Conservation (phyloP, 352 stramenopile species). For the Phytophthora megakarya region DNA sequence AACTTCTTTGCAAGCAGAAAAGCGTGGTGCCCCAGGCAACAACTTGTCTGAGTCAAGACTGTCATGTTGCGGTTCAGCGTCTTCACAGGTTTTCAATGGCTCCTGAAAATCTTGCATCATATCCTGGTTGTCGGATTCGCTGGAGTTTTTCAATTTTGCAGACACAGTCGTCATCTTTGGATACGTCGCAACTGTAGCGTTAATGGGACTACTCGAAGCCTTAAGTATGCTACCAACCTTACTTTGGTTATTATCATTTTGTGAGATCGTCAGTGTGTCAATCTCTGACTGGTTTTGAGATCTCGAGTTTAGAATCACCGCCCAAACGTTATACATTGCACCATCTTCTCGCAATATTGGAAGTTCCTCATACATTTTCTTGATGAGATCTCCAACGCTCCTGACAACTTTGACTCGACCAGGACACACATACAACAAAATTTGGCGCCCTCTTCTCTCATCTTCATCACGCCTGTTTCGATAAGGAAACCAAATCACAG, state of each 20-base stretch:
- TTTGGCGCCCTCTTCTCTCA: constrained; percentile 28
- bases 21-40: background rate
- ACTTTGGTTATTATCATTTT: background rate
- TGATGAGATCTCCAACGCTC: constrained; percentile 47
- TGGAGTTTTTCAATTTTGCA: background rate
- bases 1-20: background rate
- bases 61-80: background rate
- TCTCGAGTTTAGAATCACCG: constrained; percentile 24
- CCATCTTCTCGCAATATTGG: constrained; percentile 19
- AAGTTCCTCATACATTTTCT: constrained; percentile 61
- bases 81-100: background rate
- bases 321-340: constrained; percentile 53
- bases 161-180: background rate
- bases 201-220: background rate
- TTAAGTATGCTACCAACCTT: background rate
- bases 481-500: constrained; percentile 52
- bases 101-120: background rate
- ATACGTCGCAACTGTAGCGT: background rate
- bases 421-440: constrained; percentile 66
- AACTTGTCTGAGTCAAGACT: background rate
- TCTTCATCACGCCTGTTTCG: background rate
- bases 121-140: background rate
- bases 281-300: constrained; percentile 14
- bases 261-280: background rate
- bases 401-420: constrained; percentile 74